Conservation (phyloP, 176 grass and related monocot genomes). For the Phragmites australis region DNA sequence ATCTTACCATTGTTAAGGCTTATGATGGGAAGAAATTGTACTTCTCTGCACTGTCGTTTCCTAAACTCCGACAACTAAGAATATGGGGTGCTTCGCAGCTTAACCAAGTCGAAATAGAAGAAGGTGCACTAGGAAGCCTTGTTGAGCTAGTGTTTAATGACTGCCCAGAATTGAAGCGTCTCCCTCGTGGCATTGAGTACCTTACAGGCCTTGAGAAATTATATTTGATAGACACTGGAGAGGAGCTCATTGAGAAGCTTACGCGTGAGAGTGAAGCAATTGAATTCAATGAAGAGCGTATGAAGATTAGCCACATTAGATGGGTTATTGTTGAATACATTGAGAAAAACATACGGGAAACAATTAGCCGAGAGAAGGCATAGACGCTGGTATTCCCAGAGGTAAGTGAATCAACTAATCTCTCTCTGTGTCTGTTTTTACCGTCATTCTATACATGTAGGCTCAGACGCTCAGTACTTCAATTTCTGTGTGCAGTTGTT, state of each 20-base stretch:
- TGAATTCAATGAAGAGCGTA: not conserved
- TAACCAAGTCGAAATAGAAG: constrained; percentile 30
- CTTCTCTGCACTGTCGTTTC: constrained; percentile 28
- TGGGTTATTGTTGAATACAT: not conserved
- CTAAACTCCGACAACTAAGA: not conserved
- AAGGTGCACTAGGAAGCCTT: constrained; percentile 36
- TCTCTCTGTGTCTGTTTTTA: too few relatives aligned
- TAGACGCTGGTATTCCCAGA: too few relatives aligned
- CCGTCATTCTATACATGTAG: too few relatives aligned
- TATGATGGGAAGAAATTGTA: constrained; percentile 35
- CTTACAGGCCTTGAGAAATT: constrained; percentile 9
- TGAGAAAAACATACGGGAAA: too few relatives aligned
- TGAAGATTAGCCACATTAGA: constrained; percentile 11
- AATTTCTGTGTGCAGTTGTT: too few relatives aligned
- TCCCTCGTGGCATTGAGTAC: constrained; percentile 34
- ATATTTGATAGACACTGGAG: not conserved
- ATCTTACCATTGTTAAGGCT: not conserved
- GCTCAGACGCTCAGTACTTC: too few relatives aligned
- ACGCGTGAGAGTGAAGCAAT: not conserved
- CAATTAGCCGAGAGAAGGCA: too few relatives aligned
- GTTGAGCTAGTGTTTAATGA: not conserved
- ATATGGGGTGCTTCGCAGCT: not conserved
- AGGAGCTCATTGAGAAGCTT: constrained; percentile 32
- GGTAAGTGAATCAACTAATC: too few relatives aligned
- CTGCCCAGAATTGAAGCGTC: constrained; percentile 5